phyloP scores from a whole-genome alignment of 2,329 filamentous ascomycete genomes.

The Tympanopsis confertula region DNA sequence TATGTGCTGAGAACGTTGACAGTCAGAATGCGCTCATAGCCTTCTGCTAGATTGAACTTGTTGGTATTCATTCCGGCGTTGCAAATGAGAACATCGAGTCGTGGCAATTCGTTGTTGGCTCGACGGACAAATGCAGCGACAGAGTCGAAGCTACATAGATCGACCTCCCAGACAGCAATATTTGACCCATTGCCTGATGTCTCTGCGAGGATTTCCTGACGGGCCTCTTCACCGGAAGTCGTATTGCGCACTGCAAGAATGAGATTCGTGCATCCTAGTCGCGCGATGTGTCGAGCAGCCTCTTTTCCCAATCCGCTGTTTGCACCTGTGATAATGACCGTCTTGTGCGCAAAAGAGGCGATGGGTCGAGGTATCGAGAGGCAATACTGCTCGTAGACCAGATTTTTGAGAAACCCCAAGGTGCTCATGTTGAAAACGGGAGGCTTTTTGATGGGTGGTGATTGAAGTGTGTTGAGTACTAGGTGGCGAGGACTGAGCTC shows the following conservation, averaged over 20 bases:
- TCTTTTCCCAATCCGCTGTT: conserved; percentile 30
- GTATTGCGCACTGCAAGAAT: conserved; percentile 27
- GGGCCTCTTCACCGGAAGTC: conserved; percentile 27
- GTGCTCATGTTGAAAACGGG: no score
- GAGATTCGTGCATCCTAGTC: conserved; percentile 24
- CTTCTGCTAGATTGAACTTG: conserved; percentile 15
- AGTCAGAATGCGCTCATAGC: conserved; percentile 27
- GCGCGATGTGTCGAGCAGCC: conserved; percentile 25
- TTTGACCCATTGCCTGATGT: conserved; percentile 8
- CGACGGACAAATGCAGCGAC: conserved; percentile 22
- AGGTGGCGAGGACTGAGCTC: no score
- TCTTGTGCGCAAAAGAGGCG: conserved; percentile 19
- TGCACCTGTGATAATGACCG: conserved; percentile 28
- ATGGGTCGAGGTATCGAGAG: no score
- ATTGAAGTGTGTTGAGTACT: no score
- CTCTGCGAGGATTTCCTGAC: conserved; percentile 18
- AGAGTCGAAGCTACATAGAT: conserved; percentile 25
- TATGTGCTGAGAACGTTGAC: conserved; percentile 35
- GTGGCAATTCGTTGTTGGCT: conserved; percentile 14
- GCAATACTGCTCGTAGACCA: no score
- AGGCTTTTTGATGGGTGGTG: no score
- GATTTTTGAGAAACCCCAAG: no score
- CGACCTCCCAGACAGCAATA: conserved; percentile 30
- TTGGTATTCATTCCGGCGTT: conserved; percentile 23
- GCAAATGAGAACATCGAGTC: conserved; percentile 28